Evolutionary conservation across 805 yeast genomes (phyloP).

Genomic region (Schwanniomyces sp.): DNA sequence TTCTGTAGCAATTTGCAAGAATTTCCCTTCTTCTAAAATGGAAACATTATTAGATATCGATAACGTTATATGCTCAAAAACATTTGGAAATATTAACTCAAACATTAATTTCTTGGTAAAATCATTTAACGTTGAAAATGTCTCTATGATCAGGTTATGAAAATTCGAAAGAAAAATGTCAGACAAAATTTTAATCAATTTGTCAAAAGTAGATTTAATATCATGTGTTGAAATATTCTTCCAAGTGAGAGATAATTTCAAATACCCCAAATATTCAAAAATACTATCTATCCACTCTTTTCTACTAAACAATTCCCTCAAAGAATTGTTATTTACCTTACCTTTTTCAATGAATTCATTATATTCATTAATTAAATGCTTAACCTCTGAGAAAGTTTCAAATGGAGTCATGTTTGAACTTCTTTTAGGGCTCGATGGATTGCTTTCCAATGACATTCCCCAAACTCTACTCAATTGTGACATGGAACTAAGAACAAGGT

Average conservation of each 20-base stretch:
- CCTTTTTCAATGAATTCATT: slow-evolving; percentile 30
- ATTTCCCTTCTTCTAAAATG: slow-evolving; percentile 33
- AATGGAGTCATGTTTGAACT: slow-evolving; percentile 12
- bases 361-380: slow-evolving; percentile 37
- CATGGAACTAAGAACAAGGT: slow-evolving; percentile 31
- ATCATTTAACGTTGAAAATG: slow-evolving; percentile 28
- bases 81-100: slow-evolving; percentile 33
- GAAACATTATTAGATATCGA: slow-evolving; percentile 32
- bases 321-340: slow-evolving; percentile 17
- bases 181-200: slow-evolving; percentile 32
- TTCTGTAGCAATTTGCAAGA: slow-evolving; percentile 21
- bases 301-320: slow-evolving; percentile 23
- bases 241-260: slow-evolving; percentile 27
- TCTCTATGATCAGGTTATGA: slow-evolving; percentile 18
- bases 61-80: slow-evolving; percentile 35
- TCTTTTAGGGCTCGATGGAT: slow-evolving; percentile 31
- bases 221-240: slow-evolving; percentile 13
- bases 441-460: slow-evolving; percentile 32
- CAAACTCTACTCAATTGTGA: slow-evolving; percentile 24
- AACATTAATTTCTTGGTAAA: slow-evolving; percentile 33
- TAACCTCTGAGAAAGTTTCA: slow-evolving; percentile 27
- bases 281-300: slow-evolving; percentile 39
- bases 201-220: slow-evolving; percentile 20
- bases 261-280: slow-evolving; percentile 36
- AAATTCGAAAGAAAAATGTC: slow-evolving; percentile 34